Percentiles rank a stretch among this genome's conserved stretches.
Conservation (phyloP, 768 basidiomycete species). For the Phanerochaete carnosa region DNA sequence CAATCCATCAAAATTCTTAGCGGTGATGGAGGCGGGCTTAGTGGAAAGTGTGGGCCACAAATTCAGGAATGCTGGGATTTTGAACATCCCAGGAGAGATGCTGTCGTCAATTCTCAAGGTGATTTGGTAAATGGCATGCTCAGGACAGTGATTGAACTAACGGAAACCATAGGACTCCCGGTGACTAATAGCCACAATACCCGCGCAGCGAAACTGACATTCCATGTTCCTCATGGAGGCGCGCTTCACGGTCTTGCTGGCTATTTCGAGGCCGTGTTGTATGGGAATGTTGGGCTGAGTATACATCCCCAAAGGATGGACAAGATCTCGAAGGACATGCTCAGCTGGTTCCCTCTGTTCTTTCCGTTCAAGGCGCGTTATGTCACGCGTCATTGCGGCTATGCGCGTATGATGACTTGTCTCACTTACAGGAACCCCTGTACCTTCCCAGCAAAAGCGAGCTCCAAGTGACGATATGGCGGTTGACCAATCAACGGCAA, state of each 20-base stretch:
- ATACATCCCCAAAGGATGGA: constrained; percentile 92
- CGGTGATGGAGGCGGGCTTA: constrained; percentile 59
- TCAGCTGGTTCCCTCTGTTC: constrained; percentile 98
- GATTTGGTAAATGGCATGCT: constrained; percentile 11
- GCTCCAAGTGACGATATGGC: constrained; percentile 91
- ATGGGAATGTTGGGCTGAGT: constrained; percentile 85
- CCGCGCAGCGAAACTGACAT: constrained; percentile 79
- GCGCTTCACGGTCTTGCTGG: constrained; percentile 93
- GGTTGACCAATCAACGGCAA: constrained; percentile 80
- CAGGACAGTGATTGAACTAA: background rate
- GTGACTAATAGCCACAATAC: constrained; percentile 96
- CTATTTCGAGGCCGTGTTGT: constrained; percentile 94
- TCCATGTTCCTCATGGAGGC: constrained; percentile 93
- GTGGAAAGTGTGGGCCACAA: constrained; percentile 71
- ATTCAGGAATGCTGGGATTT: constrained; percentile 98
- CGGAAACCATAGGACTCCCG: constrained; percentile 64
- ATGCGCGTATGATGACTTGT: background rate
- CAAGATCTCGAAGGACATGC: constrained; percentile 89
- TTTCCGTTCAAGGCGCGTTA: constrained; percentile 80
- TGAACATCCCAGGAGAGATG: constrained; percentile 85
- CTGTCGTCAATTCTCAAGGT: constrained; percentile 73
- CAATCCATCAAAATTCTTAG: constrained; percentile 88
- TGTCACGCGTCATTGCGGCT: background rate
- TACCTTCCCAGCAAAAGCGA: constrained; percentile 93
- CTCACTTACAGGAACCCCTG: constrained; percentile 68